Base-by-base conservation (phyloP, 306 rosid genomes). In the Arachis stenosperma region DNA sequence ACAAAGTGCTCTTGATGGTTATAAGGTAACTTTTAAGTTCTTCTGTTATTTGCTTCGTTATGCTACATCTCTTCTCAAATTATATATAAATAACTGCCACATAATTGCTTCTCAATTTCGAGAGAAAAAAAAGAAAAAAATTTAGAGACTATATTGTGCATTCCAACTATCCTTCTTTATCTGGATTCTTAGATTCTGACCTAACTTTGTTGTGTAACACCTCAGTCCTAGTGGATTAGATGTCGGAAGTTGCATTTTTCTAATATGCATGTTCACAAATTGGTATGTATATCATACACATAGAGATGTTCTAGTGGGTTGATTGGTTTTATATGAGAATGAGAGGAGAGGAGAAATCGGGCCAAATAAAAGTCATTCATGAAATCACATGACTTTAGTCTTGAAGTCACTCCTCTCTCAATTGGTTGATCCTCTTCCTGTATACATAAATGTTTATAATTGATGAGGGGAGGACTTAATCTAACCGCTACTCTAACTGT, bases 1-100 rank as follows among this genome's bases (percentile, higher is more conserved):
- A 15, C 99, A 94, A 87, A 94, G 99, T 58, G 97, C 99, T 51
- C 96, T 94, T 30, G 97, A 94, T 79, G 99, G 99, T 78, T 94
- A 94, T 67, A 94, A 91, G 99, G 99, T 94, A 81, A 81, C 75
- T 51, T 55, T 14, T 44, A 30, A 79, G 60, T 61, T 71, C 50
- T 46, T 74, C 9, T 60, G 43, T 40, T 52, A 37, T 13, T 15
- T 63, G 15, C 57, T 27, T 72, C 17, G n/a, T 7, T 51, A 17
- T 29, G 15, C 44, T 43, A 30, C 6, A 17, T 17, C 4, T 70
- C 29, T 9, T 55, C 48, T 65, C 22, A 71, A 39, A 44, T 37
- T 56, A 3, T 56, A 13, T 12, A 2, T 17, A 44, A 29, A 63
- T 10, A 57, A 44, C 65, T 27, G 50, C 40, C 68, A 3, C 4